phyloP scores from a whole-genome alignment of 2,329 filamentous ascomycete species.

The Dactylonectria estremocensis region DNA sequence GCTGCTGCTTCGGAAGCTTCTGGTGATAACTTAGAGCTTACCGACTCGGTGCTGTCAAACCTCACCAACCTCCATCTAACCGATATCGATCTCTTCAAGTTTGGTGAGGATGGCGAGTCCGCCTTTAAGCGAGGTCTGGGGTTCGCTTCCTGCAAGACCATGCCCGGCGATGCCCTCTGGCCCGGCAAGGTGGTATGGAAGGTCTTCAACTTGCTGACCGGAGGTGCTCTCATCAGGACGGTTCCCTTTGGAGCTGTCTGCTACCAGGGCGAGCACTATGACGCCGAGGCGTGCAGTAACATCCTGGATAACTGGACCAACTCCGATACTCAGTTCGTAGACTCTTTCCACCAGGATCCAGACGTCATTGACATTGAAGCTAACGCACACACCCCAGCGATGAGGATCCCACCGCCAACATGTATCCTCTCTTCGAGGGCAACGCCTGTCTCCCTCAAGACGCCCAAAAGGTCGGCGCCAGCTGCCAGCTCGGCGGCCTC shows the following conservation, averaged over 20 bases:
- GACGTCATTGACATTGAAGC: neutral
- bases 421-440: slow-evolving; percentile 58
- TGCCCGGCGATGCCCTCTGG: slow-evolving; percentile 51
- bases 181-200: slow-evolving; percentile 49
- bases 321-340: slow-evolving; percentile 37
- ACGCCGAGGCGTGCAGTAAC: slow-evolving; percentile 47
- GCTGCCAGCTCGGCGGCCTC: slow-evolving; percentile 58
- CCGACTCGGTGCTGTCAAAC: slow-evolving; percentile 50
- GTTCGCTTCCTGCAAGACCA: slow-evolving; percentile 48
- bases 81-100: slow-evolving; percentile 51
- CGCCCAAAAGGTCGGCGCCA: slow-evolving; percentile 35
- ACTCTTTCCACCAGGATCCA: neutral
- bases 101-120: slow-evolving; percentile 42
- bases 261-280: slow-evolving; percentile 47
- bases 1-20: slow-evolving; percentile 40
- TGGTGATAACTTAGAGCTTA: slow-evolving; percentile 48
- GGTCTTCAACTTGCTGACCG: slow-evolving; percentile 51
- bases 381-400: slow-evolving; percentile 31
- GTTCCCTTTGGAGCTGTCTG: slow-evolving; percentile 51
- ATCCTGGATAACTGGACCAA: slow-evolving; percentile 48
- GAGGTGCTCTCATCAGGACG: slow-evolving; percentile 52
- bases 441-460: slow-evolving; percentile 53
- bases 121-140: slow-evolving; percentile 36
- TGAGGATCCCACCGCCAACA: slow-evolving; percentile 37
- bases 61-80: slow-evolving; percentile 47